Percentiles rank a stretch among this genome's conserved stretches.
Conservation (phyloP, 768 basidiomycete species). For the Psilocybe cyanescens region DNA sequence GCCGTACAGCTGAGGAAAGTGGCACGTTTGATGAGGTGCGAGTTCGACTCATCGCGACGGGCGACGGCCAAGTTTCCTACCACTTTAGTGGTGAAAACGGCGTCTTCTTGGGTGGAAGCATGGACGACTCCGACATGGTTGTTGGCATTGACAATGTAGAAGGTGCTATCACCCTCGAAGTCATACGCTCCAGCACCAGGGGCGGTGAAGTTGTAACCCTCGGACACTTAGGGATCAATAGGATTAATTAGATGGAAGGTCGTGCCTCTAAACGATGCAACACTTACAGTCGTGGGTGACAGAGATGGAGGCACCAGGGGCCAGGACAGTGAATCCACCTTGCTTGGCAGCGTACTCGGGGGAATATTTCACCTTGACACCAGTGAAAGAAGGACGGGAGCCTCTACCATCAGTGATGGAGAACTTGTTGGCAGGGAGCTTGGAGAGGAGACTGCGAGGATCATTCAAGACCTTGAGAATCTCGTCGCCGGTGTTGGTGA, state of each 20-base stretch:
- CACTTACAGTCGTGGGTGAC: slow-evolving; percentile 40
- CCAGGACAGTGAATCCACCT: slow-evolving; percentile 41
- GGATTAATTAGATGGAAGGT: no score
- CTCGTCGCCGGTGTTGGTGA: slow-evolving; percentile 47
- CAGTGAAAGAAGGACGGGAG: slow-evolving; percentile 40
- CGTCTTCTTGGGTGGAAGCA: slow-evolving; percentile 32
- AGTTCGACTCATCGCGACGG: slow-evolving; percentile 21
- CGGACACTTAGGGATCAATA: slow-evolving; percentile 30
- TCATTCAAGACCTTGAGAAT: slow-evolving; percentile 48
- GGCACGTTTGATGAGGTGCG: slow-evolving; percentile 35
- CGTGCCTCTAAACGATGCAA: background rate
- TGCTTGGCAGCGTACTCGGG: slow-evolving; percentile 29
- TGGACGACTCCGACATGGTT: slow-evolving; percentile 31
- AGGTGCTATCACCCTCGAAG: slow-evolving; percentile 36
- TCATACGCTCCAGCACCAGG: slow-evolving; percentile 39
- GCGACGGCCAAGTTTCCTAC: slow-evolving; percentile 41
- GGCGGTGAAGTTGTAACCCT: slow-evolving; percentile 46
- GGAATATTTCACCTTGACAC: slow-evolving; percentile 45
- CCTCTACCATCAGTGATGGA: slow-evolving; percentile 38
- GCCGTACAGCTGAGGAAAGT: slow-evolving; percentile 39
- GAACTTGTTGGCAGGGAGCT: slow-evolving; percentile 42
- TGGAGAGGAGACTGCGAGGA: slow-evolving; percentile 40
- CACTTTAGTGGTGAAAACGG: slow-evolving; percentile 36
- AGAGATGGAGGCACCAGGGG: slow-evolving; percentile 39
- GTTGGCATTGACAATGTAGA: slow-evolving; percentile 37